phyloP scores from a whole-genome alignment of 352 stramenopile genomes.

The Elongisporangium senticosum region DNA sequence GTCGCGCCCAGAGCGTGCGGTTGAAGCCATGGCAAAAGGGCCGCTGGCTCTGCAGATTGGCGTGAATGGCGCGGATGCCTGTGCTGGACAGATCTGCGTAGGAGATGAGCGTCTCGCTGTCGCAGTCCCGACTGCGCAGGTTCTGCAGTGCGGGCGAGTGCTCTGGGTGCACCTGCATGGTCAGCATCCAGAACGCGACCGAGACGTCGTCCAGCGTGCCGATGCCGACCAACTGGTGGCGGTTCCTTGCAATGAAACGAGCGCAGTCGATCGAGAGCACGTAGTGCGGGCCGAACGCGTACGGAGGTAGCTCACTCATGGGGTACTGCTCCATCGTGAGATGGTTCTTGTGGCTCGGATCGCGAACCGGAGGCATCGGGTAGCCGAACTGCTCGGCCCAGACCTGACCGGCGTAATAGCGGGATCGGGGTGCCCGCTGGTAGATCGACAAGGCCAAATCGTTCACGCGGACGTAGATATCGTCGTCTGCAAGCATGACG shows the following conservation, averaged over 20 bases:
- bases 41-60: conserved; percentile 19
- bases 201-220: conserved; percentile 52
- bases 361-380: conserved; percentile 16
- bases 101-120: conserved; percentile 22
- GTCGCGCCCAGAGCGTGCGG: conserved; percentile 19
- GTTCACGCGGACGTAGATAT: conserved; percentile 42
- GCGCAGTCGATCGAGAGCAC: conserved; percentile 42
- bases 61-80: conserved; percentile 44
- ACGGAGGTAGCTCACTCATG: conserved; percentile 22
- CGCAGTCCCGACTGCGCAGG: conserved; percentile 27
- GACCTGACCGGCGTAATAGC: conserved; percentile 34
- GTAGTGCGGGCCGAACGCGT: conserved; percentile 39
- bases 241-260: conserved; percentile 32
- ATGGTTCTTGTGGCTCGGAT: conserved; percentile 24
- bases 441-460: conserved; percentile 10
- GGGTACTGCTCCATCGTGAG: conserved; percentile 23
- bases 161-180: conserved; percentile 32
- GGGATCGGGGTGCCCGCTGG: conserved; percentile 1
- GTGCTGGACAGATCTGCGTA: conserved; percentile 37
- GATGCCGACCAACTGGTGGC: conserved; percentile 15
- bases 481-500: conserved; percentile 55
- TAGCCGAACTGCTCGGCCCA: conserved; percentile 20
- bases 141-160: conserved; percentile 38
- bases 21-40: conserved; percentile 41
- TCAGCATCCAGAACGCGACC: conserved; percentile 45